Evolutionary conservation across 208 protist species (phyloP), one percentile per base, ranked within the genome.

Genomic region (Trypanosoma avium): DNA sequence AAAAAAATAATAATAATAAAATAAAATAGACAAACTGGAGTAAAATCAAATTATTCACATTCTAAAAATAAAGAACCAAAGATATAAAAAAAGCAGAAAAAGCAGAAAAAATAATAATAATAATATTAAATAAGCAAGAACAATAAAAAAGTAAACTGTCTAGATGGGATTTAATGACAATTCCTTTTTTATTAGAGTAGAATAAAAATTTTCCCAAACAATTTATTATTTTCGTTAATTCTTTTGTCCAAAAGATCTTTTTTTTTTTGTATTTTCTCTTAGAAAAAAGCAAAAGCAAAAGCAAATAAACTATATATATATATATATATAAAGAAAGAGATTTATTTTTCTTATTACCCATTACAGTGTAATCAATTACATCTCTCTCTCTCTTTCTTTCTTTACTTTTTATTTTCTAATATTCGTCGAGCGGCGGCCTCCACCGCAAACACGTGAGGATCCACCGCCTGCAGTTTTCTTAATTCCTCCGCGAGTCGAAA

Each of bases 371-470:
- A 12, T 32, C 36, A 5, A 33, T 49, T 49, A 10, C 36, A 5
- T 49, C 6, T 30, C 54, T 42, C 32, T 24, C 61, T 53, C 47
- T 8, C 43, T 49, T 61, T 35, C 60, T 50, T 42, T 70, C 29
- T 36, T 62, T 42, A 46, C n/a, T n/a, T n/a, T n/a, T n/a, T n/a
- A 27, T 36, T 12, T 7, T 47, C 65, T 21, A 81, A 56, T 24
- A 91, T 47, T 4, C 47, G 62, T 52, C 58, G 72, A 4, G 77
- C 84, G 1, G 58, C 59, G 0, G 50, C 74, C 21, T 81, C 84
- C 13, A 94, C 55, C n/a, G 75, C 76, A 64, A 82, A 94, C 33
- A 94, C 84, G 57, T 94, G 88, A n/a, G 47, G 42, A 58, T 94
- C 88, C 9, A 55, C 32, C 17, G 52, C 75, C 13, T 55, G 67